These are phyloP conservation scores for Podospora tetraspora DNA, from an alignment of 495 filamentous ascomycete species.

Conservation along the genomic window DNA sequence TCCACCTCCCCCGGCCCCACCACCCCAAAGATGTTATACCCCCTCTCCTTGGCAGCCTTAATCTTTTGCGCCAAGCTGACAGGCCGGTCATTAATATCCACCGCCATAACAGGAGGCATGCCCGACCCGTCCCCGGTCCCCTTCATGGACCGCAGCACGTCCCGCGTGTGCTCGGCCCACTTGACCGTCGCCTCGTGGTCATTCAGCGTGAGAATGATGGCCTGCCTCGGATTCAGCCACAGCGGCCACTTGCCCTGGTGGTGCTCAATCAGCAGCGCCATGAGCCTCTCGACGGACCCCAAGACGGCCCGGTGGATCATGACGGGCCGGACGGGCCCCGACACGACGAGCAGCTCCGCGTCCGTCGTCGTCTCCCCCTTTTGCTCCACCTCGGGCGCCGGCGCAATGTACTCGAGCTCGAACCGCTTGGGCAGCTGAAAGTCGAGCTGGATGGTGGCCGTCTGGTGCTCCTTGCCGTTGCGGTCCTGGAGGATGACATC, in stretches of 20 bases:
- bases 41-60: conserved; percentile 62
- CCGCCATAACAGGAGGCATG: conserved; percentile 45
- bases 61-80: conserved; percentile 64
- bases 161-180: conserved; percentile 48
- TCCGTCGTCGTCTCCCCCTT: conserved; percentile 46
- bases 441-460: conserved; percentile 88
- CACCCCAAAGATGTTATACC: conserved; percentile 70
- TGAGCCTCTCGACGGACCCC: conserved; percentile 79
- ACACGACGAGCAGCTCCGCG: conserved; percentile 36
- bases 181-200: conserved; percentile 54
- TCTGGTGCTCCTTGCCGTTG: conserved; percentile 84
- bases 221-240: conserved; percentile 83
- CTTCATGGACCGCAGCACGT: conserved; percentile 36
- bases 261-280: conserved; percentile 83
- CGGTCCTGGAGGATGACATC: conserved; percentile 80
- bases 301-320: conserved; percentile 85
- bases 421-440: conserved; percentile 89
- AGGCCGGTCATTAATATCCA: conserved; percentile 67
- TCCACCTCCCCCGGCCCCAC: conserved; percentile 56
- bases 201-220: conserved; percentile 71
- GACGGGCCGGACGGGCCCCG: conserved; percentile 64
- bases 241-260: conserved; percentile 81
- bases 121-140: conserved; percentile 27
- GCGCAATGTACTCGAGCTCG: conserved; percentile 66
- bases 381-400: conserved; percentile 64